Conservation (phyloP, 352 stramenopile species). For the Globisporangium nunn region DNA sequence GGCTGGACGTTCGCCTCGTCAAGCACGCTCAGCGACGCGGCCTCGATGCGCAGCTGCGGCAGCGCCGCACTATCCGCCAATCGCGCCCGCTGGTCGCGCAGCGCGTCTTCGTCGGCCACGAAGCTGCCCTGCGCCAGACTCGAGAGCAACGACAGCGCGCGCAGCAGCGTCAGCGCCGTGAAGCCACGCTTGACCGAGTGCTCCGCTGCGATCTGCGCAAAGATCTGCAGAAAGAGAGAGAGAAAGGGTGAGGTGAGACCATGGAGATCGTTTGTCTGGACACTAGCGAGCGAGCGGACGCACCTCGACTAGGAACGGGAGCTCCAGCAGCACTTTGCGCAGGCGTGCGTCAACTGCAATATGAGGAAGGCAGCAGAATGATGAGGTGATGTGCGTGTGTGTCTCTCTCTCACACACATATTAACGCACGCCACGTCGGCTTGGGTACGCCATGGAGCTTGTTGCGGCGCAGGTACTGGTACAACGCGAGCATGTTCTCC, state of each 20-base stretch:
- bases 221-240: conserved; percentile 25
- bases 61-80: conserved; percentile 22
- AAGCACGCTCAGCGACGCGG: conserved; percentile 42
- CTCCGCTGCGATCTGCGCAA: conserved; percentile 49
- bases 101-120: conserved; percentile 45
- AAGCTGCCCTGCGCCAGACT: conserved; percentile 68
- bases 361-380: not conserved
- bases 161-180: conserved; percentile 39
- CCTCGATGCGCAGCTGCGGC: conserved; percentile 23
- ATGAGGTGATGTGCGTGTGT: not conserved
- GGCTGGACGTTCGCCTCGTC: conserved; percentile 67
- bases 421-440: conserved; percentile 46
- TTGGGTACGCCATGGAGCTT: conserved; percentile 62
- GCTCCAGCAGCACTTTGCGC: conserved; percentile 59
- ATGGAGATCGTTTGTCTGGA: not conserved
- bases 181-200: conserved; percentile 67
- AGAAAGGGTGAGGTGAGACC: not conserved
- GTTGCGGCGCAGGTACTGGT: conserved; percentile 66
- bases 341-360: conserved; percentile 50
- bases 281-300: not conserved
- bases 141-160: conserved; percentile 54
- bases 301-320: conserved; percentile 74
- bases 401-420: not conserved
- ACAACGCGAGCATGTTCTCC: conserved; percentile 81
- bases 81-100: conserved; percentile 53